Conservation (phyloP, 1,139 yeast species). For the Hansenula lynferdii region DNA sequence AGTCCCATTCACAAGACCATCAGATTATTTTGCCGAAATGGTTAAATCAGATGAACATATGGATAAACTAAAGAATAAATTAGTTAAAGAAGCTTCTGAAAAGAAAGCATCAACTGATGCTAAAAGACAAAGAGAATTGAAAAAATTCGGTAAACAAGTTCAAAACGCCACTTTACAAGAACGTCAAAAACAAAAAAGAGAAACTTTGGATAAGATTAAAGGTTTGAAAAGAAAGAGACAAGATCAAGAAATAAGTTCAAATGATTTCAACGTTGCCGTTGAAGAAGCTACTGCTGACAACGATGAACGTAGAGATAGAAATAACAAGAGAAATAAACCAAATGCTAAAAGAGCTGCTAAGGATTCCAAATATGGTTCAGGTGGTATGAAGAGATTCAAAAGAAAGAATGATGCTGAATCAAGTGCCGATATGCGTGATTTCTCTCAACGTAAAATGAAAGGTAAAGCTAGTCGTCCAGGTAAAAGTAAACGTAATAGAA, state of each 20-base stretch:
- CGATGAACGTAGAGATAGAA: conserved; percentile 28
- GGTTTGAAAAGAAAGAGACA: conserved; percentile 84
- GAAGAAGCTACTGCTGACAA: conserved; percentile 62
- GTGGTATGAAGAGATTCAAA: conserved; percentile 73
- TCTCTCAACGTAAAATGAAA: conserved; percentile 52
- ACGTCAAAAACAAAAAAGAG: conserved; percentile 92
- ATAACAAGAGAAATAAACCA: conserved; percentile 43
- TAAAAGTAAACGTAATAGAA: conserved; percentile 51
- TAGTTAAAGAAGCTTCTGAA: conserved; percentile 81
- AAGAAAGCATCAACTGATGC: conserved; percentile 94
- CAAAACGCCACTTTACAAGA: conserved; percentile 92
- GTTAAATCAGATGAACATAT: conserved; percentile 96
- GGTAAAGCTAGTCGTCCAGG: conserved; percentile 63
- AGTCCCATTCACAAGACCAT: conserved; percentile 88
- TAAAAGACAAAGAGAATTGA: conserved; percentile 87
- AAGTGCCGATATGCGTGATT: conserved; percentile 65
- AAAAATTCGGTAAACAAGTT: conserved; percentile 97
- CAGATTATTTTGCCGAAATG: conserved; percentile 98
- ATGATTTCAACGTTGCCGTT: conserved; percentile 65
- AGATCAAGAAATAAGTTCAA: conserved; percentile 61
- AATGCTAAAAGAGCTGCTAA: conserved; percentile 65
- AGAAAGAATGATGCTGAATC: conserved; percentile 74
- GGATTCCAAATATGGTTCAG: conserved; percentile 62
- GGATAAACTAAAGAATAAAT: conserved; percentile 85
- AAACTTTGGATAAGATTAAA: conserved; percentile 85